phyloP scores from a whole-genome alignment of 2,329 filamentous ascomycete species.

The Beauveria medogensis region DNA sequence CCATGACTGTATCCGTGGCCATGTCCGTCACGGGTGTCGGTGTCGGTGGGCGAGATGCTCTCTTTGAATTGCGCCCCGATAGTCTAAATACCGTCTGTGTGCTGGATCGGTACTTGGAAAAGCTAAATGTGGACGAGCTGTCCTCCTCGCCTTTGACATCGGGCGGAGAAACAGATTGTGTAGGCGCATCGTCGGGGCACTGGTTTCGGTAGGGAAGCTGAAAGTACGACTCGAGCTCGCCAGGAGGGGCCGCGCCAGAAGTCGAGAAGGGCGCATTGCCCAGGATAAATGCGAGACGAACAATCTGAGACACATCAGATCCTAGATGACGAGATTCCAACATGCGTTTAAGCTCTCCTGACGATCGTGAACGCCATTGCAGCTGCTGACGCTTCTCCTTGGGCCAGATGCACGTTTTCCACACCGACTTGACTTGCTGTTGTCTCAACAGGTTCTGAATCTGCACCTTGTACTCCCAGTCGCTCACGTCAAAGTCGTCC shows the following conservation, averaged over 20 bases:
- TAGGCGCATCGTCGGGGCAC: constrained; percentile 27
- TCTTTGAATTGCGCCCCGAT: constrained; percentile 27
- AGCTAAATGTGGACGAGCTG: constrained; percentile 19
- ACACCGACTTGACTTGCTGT: constrained; percentile 33
- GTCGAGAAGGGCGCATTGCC: constrained; percentile 33
- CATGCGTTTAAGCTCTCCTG: constrained; percentile 35
- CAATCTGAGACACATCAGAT: constrained; percentile 31
- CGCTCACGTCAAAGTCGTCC: constrained; percentile 32
- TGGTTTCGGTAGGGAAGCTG: constrained; percentile 28
- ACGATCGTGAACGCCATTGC: constrained; percentile 33
- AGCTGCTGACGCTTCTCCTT: constrained; percentile 34
- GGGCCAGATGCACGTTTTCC: constrained; percentile 38
- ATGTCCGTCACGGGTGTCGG: constrained; percentile 20
- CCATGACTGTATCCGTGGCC: constrained; percentile 24
- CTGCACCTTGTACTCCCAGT: constrained; percentile 36
- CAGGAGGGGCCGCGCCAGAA: constrained; percentile 27
- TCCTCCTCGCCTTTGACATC: constrained; percentile 22
- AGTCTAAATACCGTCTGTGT: constrained; percentile 24
- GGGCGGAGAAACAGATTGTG: constrained; percentile 16
- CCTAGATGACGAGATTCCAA: constrained; percentile 36
- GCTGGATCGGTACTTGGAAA: constrained; percentile 21
- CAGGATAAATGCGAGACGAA: constrained; percentile 35
- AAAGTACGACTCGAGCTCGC: constrained; percentile 32
- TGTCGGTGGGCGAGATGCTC: constrained; percentile 27
- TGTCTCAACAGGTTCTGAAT: constrained; percentile 38